phyloP scores from a whole-genome alignment of 352 stramenopile genomes.

The Globisporangium ultimum region DNA sequence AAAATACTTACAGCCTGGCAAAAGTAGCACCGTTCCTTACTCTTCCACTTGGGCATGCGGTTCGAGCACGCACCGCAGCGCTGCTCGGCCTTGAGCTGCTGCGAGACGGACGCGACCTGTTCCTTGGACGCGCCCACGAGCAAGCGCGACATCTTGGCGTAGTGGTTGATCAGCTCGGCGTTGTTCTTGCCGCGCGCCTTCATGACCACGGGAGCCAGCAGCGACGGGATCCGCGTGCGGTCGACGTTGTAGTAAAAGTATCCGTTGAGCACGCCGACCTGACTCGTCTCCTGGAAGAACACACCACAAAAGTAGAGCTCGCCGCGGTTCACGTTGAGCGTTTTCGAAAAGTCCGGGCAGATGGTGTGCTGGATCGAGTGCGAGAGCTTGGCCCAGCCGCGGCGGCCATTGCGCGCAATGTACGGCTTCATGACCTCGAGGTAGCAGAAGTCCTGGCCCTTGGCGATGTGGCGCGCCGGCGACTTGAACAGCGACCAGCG shows the following conservation, averaged over 20 bases:
- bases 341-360: constrained; percentile 45
- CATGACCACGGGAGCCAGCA: constrained; percentile 48
- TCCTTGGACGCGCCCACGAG: constrained; percentile 30
- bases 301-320: constrained; percentile 61
- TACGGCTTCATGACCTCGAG: constrained; percentile 73
- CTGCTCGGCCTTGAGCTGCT: constrained; percentile 52
- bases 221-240: constrained; percentile 29
- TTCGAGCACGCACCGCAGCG: constrained; percentile 62
- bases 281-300: constrained; percentile 63
- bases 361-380: constrained; percentile 69
- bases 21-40: constrained; percentile 53
- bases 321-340: constrained; percentile 42
- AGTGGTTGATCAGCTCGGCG: constrained; percentile 64
- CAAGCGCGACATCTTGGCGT: constrained; percentile 50
- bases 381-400: constrained; percentile 63
- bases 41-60: constrained; percentile 52
- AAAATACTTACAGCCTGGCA: constrained; percentile 55
- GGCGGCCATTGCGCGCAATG: constrained; percentile 40
- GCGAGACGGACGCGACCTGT: constrained; percentile 26
- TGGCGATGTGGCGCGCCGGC: constrained; percentile 46
- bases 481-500: constrained; percentile 71
- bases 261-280: constrained; percentile 41
- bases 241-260: constrained; percentile 68
- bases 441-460: constrained; percentile 75
- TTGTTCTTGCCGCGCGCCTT: constrained; percentile 60